Conservation (phyloP, 2,329 filamentous ascomycete species). For the Mycocentrospora acerina region DNA sequence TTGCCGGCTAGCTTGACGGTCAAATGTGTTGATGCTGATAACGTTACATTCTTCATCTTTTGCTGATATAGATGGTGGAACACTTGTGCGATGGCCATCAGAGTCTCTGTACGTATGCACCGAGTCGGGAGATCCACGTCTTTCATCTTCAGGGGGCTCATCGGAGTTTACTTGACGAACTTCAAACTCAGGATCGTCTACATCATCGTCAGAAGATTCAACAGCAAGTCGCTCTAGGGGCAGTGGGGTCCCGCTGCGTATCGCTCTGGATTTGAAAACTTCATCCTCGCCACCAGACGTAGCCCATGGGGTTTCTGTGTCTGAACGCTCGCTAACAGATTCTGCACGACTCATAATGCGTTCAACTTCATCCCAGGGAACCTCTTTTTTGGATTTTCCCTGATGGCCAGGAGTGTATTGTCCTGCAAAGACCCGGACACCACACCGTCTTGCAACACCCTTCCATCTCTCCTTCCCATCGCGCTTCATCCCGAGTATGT, state of each 20-base stretch:
- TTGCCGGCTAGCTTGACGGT: slow-evolving; percentile 45
- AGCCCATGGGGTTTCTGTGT: slow-evolving; percentile 24
- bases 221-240: slow-evolving; percentile 18
- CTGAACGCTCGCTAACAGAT: slow-evolving; percentile 25
- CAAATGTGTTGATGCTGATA: slow-evolving; percentile 44
- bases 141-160: slow-evolving; percentile 4
- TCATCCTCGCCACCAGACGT: slow-evolving; percentile 14
- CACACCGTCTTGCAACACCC: slow-evolving; percentile 53
- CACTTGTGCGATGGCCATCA: slow-evolving; percentile 4
- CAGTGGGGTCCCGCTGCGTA: slow-evolving; percentile 30
- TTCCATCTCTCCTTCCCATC: slow-evolving; percentile 55
- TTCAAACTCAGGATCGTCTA: slow-evolving; percentile 9
- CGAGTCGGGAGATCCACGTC: not conserved
- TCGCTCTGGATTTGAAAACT: slow-evolving; percentile 21
- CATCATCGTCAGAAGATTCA: slow-evolving; percentile 4
- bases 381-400: slow-evolving; percentile 38
- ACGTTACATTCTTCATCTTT: no score
- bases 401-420: slow-evolving; percentile 5
- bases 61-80: no score
- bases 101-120: slow-evolving; percentile 1
- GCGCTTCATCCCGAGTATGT: slow-evolving; percentile 54
- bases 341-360: slow-evolving; percentile 16
- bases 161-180: slow-evolving; percentile 1
- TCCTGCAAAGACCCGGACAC: slow-evolving; percentile 50
- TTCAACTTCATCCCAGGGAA: slow-evolving; percentile 47